Conservation (phyloP, 2,329 filamentous ascomycete genomes). For the Colletotrichum tropicale region DNA sequence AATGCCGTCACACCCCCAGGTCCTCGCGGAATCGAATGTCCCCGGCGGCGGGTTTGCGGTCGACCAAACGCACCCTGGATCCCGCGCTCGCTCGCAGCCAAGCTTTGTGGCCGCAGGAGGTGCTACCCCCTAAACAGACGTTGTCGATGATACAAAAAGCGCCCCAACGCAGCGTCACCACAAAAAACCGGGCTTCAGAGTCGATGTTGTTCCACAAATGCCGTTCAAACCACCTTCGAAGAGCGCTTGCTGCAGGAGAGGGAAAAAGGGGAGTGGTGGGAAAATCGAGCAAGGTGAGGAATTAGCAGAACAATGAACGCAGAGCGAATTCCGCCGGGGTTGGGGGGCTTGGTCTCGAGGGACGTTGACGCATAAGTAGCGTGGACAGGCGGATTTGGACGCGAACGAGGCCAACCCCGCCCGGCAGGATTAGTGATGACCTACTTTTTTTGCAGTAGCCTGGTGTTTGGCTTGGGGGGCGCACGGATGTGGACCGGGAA, state of each 20-base stretch:
- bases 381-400: neutral
- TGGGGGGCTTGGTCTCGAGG: neutral
- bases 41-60: neutral
- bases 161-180: neutral
- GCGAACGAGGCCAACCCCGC: neutral
- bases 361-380: neutral
- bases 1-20: neutral
- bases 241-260: neutral
- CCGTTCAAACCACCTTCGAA: neutral
- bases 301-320: neutral
- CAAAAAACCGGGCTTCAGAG: neutral
- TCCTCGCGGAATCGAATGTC: neutral
- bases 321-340: conserved; percentile 8
- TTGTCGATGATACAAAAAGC: neutral
- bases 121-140: neutral
- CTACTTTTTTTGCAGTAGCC: neutral
- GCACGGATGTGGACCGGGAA: neutral
- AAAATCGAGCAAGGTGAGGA: neutral
- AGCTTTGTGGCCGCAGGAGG: neutral
- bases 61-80: neutral
- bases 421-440: neutral
- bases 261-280: neutral
- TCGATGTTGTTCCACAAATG: neutral
- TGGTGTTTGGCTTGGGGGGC: neutral
- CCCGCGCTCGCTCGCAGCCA: neutral